Base-by-base conservation (phyloP, 2,329 filamentous ascomycete species). In the Ploettnerulaceae sp. region DNA sequence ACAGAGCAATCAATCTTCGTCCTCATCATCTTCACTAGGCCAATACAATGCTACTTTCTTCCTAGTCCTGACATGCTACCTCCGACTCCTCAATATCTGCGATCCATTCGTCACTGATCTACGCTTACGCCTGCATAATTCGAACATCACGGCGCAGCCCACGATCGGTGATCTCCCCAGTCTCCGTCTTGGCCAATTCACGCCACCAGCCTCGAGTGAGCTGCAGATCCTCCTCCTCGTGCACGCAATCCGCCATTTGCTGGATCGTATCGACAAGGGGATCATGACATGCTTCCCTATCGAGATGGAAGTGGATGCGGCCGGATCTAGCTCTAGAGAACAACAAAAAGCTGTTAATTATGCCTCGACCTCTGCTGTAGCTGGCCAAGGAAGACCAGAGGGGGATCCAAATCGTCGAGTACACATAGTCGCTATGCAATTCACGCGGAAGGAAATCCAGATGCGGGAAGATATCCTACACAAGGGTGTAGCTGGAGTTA, bases 271-370 rank as follows among this genome's bases (percentile, higher is more conserved):
- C 21, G 34, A 36, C 34, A 36, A 36, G 12, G 34, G 34, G 3
- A 36, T 36, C 34, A 36, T 36, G 34, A 17, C 34, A n/a, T 36
- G 34, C 11, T 36, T 36, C 11, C 34, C 34, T n/a, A 7, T 24
- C 4, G 34, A 36, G 34, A n/a, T 36, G 34, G 20, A 15, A 2
- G 11, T 20, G 20, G 21, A 20, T 12, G 20, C 15, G 20, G 21
- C n/a, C n/a, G n/a, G n/a, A n/a, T n/a, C n/a, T n/a, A n/a, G n/a
- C n/a, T n/a, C n/a, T n/a, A n/a, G n/a, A n/a, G n/a, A n/a, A n/a
- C n/a, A 24, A 24, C 20, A 36, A 15, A n/a, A 15, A n/a, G 20
- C 34, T 36, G 20, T n/a, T n/a, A n/a, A n/a, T n/a, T n/a, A n/a
- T n/a, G n/a, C n/a, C n/a, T n/a, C n/a, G n/a, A n/a, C n/a, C n/a